phyloP scores from a whole-genome alignment of 495 filamentous ascomycete species.

The Annulohypoxylon nitens region DNA sequence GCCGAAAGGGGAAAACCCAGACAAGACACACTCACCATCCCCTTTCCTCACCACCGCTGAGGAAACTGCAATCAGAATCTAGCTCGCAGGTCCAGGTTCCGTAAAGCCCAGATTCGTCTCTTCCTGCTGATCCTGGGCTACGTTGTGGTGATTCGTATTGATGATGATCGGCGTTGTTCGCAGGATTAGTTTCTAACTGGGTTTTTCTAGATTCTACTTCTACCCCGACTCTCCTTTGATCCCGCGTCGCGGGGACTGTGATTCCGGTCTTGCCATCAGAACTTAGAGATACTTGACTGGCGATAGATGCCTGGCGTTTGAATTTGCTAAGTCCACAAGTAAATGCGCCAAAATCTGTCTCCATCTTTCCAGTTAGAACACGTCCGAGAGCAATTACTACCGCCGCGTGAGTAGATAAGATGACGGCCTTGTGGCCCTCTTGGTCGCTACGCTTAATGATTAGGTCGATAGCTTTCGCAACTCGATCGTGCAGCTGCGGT shows the following conservation, averaged over 20 bases:
- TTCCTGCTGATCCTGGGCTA: constrained; percentile 68
- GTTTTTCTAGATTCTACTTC: constrained; percentile 30
- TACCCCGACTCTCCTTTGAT: constrained; percentile 45
- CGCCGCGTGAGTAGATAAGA: constrained; percentile 94
- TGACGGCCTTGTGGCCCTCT: constrained; percentile 71
- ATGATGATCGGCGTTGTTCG: constrained; percentile 52
- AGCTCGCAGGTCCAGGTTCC: constrained; percentile 84
- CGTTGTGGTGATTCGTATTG: constrained; percentile 47
- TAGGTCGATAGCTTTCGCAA: constrained; percentile 74
- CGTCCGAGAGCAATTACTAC: constrained; percentile 87
- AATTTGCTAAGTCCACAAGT: constrained; percentile 82
- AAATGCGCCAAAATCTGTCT: constrained; percentile 86
- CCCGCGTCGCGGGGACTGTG: constrained; percentile 32
- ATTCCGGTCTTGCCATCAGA: constrained; percentile 11
- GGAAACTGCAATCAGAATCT: constrained; percentile 86
- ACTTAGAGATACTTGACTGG: background rate
- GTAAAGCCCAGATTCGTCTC: constrained; percentile 72
- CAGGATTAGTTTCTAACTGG: constrained; percentile 45
- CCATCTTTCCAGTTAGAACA: constrained; percentile 76
- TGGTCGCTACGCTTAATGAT: constrained; percentile 80
- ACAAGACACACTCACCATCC: constrained; percentile 76
- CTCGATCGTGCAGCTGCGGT: constrained; percentile 80
- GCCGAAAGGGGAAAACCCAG: constrained; percentile 33
- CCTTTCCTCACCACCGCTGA: constrained; percentile 85
- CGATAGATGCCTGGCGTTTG: constrained; percentile 42